phyloP scores from a whole-genome alignment of 202 grass and related monocot genomes.

The Musa balbisiana region DNA sequence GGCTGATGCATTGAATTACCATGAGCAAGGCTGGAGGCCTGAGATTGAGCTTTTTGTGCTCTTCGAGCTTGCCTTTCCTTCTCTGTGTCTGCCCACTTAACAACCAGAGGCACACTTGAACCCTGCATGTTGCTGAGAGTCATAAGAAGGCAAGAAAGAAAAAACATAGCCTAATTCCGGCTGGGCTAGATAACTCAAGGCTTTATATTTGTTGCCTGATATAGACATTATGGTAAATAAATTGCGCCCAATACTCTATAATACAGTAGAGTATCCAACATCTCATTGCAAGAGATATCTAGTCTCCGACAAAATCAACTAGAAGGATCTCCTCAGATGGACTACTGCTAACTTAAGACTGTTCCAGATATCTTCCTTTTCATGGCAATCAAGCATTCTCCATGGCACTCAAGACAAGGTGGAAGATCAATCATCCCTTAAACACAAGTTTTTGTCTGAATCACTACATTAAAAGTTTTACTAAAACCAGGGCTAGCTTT shows the following conservation, averaged over 20 bases:
- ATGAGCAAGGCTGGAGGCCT: conserved; percentile 58
- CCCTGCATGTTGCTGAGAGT: conserved; percentile 34
- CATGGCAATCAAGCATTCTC: background rate
- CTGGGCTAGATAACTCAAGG: background rate
- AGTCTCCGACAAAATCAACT: background rate
- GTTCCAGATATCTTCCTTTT: background rate
- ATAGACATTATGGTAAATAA: background rate
- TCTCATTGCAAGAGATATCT: background rate
- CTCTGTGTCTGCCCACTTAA: conserved; percentile 99
- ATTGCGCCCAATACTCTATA: background rate
- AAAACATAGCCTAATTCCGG: background rate
- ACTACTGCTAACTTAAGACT: background rate
- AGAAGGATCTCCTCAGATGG: background rate
- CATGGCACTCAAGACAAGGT: background rate
- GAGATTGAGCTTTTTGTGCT: conserved; percentile 86
- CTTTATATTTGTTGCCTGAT: too few relatives aligned
- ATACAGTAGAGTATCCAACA: background rate
- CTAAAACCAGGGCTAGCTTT: background rate
- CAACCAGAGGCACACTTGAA: conserved; percentile 94
- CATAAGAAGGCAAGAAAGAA: background rate
- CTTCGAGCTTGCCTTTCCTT: conserved; percentile 97
- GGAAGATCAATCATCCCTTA: background rate
- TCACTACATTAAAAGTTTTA: too few relatives aligned
- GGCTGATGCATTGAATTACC: conserved; percentile 63
- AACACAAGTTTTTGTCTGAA: background rate